Conservation (phyloP, 2,329 filamentous ascomycete species). For the Fusarium keratoplasticum region DNA sequence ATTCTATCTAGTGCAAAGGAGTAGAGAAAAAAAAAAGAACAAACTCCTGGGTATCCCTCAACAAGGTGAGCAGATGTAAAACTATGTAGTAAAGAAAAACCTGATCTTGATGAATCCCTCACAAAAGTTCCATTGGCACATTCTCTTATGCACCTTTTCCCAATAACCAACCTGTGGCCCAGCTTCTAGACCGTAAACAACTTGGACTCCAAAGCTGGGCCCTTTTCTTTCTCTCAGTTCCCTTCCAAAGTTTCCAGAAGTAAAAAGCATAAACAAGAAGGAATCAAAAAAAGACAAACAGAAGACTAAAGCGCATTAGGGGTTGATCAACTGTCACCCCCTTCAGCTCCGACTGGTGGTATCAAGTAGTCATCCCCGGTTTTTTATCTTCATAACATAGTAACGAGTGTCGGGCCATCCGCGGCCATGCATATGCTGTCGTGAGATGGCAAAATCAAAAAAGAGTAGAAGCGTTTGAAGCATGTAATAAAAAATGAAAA, state of each 20-base stretch:
- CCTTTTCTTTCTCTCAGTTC: constrained; percentile 31
- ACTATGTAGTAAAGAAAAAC: constrained; percentile 23
- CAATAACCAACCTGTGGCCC: not conserved
- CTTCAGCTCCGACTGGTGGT: constrained; percentile 40
- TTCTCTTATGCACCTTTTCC: constrained; percentile 24
- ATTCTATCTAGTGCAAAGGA: constrained; percentile 41
- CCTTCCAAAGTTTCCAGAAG: not conserved
- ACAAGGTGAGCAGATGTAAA: constrained; percentile 41
- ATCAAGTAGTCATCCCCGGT: constrained; percentile 41
- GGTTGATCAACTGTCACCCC: constrained; percentile 17
- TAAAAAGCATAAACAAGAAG: constrained; percentile 16
- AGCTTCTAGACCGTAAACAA: constrained; percentile 11
- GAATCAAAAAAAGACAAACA: constrained; percentile 35
- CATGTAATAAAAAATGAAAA: constrained; percentile 21
- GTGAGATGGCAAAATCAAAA: constrained; percentile 36
- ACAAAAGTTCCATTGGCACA: constrained; percentile 5
- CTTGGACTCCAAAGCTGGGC: constrained; percentile 1
- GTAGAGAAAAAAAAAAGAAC: constrained; percentile 4
- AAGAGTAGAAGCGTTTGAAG: constrained; percentile 32
- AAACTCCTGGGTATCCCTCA: constrained; percentile 46
- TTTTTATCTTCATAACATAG: constrained; percentile 41
- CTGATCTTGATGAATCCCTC: constrained; percentile 15
- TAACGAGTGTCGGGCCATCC: constrained; percentile 42
- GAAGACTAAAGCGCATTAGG: constrained; percentile 29
- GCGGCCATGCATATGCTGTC: constrained; percentile 40